phyloP scores from a whole-genome alignment of 2,329 filamentous ascomycete species.

The Colletotrichum orchidophilum region DNA sequence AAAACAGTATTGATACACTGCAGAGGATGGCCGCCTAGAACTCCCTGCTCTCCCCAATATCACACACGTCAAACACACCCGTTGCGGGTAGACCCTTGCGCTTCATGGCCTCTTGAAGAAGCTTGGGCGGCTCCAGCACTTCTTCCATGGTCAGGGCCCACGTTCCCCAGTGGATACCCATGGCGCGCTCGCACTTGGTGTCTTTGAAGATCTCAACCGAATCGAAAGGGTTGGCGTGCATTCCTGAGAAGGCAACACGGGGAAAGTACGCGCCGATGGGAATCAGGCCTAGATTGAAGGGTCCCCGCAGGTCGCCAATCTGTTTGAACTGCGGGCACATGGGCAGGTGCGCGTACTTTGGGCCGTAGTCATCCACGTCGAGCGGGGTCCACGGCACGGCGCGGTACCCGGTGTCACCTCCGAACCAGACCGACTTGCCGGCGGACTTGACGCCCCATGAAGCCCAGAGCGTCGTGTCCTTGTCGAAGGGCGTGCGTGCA shows the following conservation, averaged over 20 bases:
- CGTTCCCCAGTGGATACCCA: slow-evolving; percentile 93
- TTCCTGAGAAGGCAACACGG: slow-evolving; percentile 75
- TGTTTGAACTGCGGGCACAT: slow-evolving; percentile 85
- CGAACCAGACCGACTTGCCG: slow-evolving; percentile 86
- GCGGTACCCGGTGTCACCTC: slow-evolving; percentile 90
- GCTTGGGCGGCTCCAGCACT: slow-evolving; percentile 80
- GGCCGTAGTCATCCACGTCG: slow-evolving; percentile 74
- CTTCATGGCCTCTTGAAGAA: slow-evolving; percentile 77
- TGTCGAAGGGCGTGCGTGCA: slow-evolving; percentile 74
- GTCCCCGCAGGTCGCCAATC: slow-evolving; percentile 81
- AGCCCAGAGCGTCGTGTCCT: slow-evolving; percentile 82
- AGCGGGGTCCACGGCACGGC: slow-evolving; percentile 72
- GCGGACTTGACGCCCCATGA: slow-evolving; percentile 84
- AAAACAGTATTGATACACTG: neutral
- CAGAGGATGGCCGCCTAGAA: slow-evolving; percentile 57
- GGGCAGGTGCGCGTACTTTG: slow-evolving; percentile 73
- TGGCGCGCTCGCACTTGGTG: slow-evolving; percentile 78
- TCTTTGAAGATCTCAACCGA: slow-evolving; percentile 90
- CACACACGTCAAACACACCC: slow-evolving; percentile 83
- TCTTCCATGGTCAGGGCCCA: slow-evolving; percentile 90
- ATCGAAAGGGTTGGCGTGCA: slow-evolving; percentile 90
- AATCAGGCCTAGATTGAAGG: slow-evolving; percentile 91
- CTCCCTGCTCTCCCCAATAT: slow-evolving; percentile 84
- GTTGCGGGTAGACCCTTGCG: slow-evolving; percentile 73
- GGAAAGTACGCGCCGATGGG: slow-evolving; percentile 92